Base-by-base conservation (phyloP, 139 green algal species). In the Coelastrella sp. region DNA sequence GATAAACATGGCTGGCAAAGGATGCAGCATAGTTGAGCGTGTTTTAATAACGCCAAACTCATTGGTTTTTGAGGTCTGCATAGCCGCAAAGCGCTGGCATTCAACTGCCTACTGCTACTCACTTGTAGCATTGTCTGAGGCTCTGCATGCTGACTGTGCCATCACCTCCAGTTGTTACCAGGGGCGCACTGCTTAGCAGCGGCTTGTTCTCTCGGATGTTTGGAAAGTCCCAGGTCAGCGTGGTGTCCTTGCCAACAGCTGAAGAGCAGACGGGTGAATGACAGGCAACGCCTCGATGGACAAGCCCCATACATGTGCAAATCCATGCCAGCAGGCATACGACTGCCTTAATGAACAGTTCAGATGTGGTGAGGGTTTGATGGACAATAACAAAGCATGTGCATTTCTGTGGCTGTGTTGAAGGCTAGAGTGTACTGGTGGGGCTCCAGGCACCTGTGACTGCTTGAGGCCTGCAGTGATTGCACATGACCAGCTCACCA, bases 151-250 rank as follows among this genome's bases (percentile, higher is more conserved):
- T 57, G 22, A 88, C 84, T n/a, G 84, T 88, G 35, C 84, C 68
- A 73, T 88, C 84, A n/a, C 84, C 84, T 12, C 84, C 68, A 57
- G 84, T 72, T 19, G 66, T 88, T n/a, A 88, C 84, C 84, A 88
- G 61, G 8, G 49, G 66, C 9, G 20, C 22, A 14, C 22, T 58
- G 19, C 9, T 81, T 8, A 88, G 84, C 20, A 81, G 49, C 8
- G 84, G 68, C 7, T 60, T 59, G 65, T 58, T 58, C 49, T 80
- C 56, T 7, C 24, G 22, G 35, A 88, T 88, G 84, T 88, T 88
- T 27, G 84, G 84, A 22, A 88, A 88, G 84, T 58, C 63, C 84
- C 84, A 88, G 20, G 84, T 88, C 66, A 88, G 19, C 20, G 84
- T 81, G 19, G 84, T 88, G 84, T 12, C 22, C 68, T 87, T 78